Base-by-base conservation (phyloP, 345 rosid genomes). In the Cardamine chenopodiifolia region DNA sequence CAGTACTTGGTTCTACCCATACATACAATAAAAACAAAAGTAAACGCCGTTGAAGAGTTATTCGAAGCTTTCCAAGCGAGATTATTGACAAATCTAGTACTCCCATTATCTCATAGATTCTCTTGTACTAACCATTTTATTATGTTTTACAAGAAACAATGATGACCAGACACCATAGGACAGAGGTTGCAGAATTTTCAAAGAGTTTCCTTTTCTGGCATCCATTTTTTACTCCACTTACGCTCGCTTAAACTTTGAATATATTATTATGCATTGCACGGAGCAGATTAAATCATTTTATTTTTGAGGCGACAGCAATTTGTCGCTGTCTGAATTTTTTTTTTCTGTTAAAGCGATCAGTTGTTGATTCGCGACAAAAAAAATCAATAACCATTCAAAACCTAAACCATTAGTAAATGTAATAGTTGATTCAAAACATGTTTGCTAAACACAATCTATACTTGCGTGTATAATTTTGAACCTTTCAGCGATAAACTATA, bases 161-260 rank as follows among this genome's bases (percentile, higher is more conserved):
- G 28, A 67, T 37, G 53, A 55, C 5, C 72, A 2, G 18, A 56
- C 42, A n/a, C n/a, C n/a, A n/a, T n/a, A n/a, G n/a, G n/a, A 39
- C 29, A 54, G 25, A 68, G 0, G 34, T 35, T 53, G 19, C 53
- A 22, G 20, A 68, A 17, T 25, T 53, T 25, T 68, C 50, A 22
- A 19, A 35, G 23, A 52, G 35, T 1, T 66, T 28, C 35, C 22
- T 55, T 28, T 31, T 56, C 2, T 34, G 9, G 34, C 42, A 66
- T 15, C 32, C 19, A 22, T 15, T 66, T 66, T 49, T 67, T 7
- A 53, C 37, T 23, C 25, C 37, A 37, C 18, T 53, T 34, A 12
- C 8, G 17, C 45, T 18, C 17, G 28, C 17, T n/a, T n/a, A n/a
- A n/a, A n/a, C n/a, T n/a, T n/a, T n/a, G n/a, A n/a, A n/a, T n/a